Evolutionary conservation across 768 basidiomycete species (phyloP), one percentile per base, ranked within the genome.

Genomic region (Tylopilus felleus): DNA sequence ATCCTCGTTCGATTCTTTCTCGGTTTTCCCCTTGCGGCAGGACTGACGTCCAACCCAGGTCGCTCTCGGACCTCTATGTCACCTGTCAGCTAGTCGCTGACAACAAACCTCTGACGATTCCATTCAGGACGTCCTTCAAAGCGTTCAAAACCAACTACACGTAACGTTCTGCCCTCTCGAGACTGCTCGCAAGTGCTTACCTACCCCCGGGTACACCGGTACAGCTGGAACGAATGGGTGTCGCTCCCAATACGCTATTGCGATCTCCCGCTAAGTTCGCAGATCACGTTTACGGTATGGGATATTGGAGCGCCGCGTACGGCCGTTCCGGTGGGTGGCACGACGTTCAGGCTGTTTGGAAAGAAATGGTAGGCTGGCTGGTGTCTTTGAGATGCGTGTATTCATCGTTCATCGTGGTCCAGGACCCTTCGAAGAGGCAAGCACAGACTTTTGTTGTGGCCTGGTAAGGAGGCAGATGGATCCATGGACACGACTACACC

Each of bases 171-270:
- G 14, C 47, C 36, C 27, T 33, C 33, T 12, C 9, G n/a, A n/a
- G 10, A 46, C 38, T 23, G 13, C 10, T n/a, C 39, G 16, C 21
- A 17, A 19, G 33, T 19, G 23, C 29, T 28, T 36, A 48, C 36
- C 14, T 46, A 22, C 22, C 14, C n/a, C n/a, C n/a, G n/a, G n/a
- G n/a, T n/a, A n/a, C n/a, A n/a, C 1, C 45, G 53, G 39, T 54
- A 21, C 59, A 93, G 89, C 27, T 99, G 96, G 96, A 98, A 98
- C 66, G 93, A 98, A 75, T 90, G 88, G 83, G 84, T 99, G 38
- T 86, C 88, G 0, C 74, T 98, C 12, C 96, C 96, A 0, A 90
- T 97, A 65, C 85, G 86, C 27, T 97, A 96, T 60, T 93, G 93
- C 57, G 94, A 97, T 66, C 76, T 99, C n/a, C 93, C 93, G 0